Evolutionary conservation across 805 yeast species (phyloP).

Genomic region (Lipomyces mesembrius): DNA sequence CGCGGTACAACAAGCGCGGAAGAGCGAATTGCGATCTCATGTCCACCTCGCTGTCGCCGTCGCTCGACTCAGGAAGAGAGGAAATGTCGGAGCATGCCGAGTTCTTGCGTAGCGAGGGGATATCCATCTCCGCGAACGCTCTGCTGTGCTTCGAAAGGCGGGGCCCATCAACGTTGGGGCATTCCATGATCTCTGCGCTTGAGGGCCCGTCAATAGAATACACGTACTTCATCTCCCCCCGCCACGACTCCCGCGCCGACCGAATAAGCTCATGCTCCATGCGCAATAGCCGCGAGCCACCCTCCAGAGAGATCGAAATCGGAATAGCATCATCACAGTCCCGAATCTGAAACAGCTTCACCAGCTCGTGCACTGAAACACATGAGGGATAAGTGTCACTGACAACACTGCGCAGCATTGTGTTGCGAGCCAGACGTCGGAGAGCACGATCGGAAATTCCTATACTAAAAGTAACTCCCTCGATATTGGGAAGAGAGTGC

Average conservation of each 20-base stretch:
- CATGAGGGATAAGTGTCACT: slow-evolving; percentile 13
- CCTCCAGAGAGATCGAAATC: slow-evolving; percentile 9
- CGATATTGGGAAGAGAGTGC: background rate
- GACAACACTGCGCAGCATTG: background rate
- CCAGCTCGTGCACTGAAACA: slow-evolving; percentile 2
- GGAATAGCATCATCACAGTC: slow-evolving; percentile 15
- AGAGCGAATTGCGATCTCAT: background rate
- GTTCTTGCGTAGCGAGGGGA: background rate
- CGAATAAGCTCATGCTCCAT: background rate
- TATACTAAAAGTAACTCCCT: background rate
- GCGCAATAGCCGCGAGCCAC: slow-evolving; percentile 7
- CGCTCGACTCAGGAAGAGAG: background rate
- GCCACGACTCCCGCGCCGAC: background rate
- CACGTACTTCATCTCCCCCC: background rate
- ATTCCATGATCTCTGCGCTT: slow-evolving; percentile 3
- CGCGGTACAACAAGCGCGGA: background rate
- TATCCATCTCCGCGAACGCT: too few species aligned
- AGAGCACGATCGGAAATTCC: slow-evolving; percentile 11
- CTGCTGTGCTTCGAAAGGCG: background rate
- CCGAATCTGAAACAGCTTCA: slow-evolving; percentile 2
- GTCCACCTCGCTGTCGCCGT: background rate
- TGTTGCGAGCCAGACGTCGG: background rate
- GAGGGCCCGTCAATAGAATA: background rate
- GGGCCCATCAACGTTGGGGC: background rate
- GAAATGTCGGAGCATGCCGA: background rate